Conservation (phyloP, 352 stramenopile species). For the Phytophthora tentaculata region DNA sequence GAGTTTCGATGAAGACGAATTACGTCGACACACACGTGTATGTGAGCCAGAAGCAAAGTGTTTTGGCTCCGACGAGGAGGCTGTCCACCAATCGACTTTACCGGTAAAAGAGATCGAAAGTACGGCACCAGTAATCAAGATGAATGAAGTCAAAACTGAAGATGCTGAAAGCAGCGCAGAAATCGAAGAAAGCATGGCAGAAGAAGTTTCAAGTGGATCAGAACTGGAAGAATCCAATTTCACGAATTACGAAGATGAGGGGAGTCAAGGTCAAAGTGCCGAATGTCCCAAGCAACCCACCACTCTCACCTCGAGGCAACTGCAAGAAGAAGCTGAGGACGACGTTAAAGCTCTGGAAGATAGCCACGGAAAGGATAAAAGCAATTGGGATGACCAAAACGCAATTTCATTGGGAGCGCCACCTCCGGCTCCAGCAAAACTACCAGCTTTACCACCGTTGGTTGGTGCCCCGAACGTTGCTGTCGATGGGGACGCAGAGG, state of each 20-base stretch:
- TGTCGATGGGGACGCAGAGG: constrained; percentile 37
- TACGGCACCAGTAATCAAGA: neutral
- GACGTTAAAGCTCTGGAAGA: constrained; percentile 36
- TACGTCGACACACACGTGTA: neutral
- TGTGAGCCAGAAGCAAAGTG: neutral
- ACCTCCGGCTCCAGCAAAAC: constrained; percentile 29
- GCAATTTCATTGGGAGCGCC: constrained; percentile 27
- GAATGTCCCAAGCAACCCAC: constrained; percentile 2
- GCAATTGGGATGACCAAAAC: constrained; percentile 28
- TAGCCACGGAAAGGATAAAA: constrained; percentile 7
- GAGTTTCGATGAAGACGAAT: constrained; percentile 9
- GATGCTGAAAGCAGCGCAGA: constrained; percentile 41
- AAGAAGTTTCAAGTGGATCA: constrained; percentile 63
- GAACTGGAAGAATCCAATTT: constrained; percentile 65
- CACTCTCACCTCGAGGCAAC: neutral
- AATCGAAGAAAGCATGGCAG: constrained; percentile 55
- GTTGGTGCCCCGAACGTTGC: constrained; percentile 4
- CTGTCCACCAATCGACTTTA: neutral
- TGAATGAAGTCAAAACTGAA: constrained; percentile 12
- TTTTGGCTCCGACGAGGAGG: constrained; percentile 10
- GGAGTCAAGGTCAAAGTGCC: constrained; percentile 21
- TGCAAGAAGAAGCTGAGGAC: constrained; percentile 18
- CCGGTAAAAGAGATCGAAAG: constrained; percentile 7
- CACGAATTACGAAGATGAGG: constrained; percentile 24
- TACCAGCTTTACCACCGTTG: constrained; percentile 34